Conservation (phyloP, 2,329 filamentous ascomycete species). For the Neurospora crassa region DNA sequence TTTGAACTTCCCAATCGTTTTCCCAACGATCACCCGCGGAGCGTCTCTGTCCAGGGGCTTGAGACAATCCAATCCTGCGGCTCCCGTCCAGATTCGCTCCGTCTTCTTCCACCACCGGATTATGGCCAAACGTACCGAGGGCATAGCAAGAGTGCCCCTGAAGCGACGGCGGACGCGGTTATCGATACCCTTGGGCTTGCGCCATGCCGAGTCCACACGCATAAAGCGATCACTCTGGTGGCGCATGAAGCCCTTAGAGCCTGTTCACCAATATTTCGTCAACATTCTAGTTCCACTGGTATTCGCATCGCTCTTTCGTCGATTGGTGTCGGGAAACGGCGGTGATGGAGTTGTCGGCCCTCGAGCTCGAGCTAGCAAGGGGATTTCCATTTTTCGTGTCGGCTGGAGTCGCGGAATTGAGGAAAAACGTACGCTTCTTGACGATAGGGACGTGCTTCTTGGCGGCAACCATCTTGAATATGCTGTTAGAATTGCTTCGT, state of each 20-base stretch:
- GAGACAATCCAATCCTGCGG: not conserved
- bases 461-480: constrained; percentile 78
- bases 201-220: constrained; percentile 83
- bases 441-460: constrained; percentile 99
- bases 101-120: not conserved
- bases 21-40: not conserved
- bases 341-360: constrained; percentile 5
- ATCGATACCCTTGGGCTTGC: constrained; percentile 99
- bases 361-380: constrained; percentile 2
- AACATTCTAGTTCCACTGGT: constrained; percentile 23
- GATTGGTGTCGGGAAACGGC: constrained; percentile 6
- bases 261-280: constrained; percentile 40
- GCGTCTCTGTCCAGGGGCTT: not conserved
- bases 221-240: constrained; percentile 98
- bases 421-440: constrained; percentile 88
- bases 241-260: constrained; percentile 89
- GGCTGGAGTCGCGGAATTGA: constrained; percentile 3
- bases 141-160: constrained; percentile 92
- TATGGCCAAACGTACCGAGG: constrained; percentile 43
- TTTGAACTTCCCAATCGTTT: not conserved
- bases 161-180: constrained; percentile 95
- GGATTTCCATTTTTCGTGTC: not conserved
- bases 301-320: constrained; percentile 1
- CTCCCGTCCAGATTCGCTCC: not conserved
- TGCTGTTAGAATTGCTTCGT: constrained; percentile 20